phyloP scores from a whole-genome alignment of 2,329 filamentous ascomycete genomes.

The Exophiala phaeomuriformis region DNA sequence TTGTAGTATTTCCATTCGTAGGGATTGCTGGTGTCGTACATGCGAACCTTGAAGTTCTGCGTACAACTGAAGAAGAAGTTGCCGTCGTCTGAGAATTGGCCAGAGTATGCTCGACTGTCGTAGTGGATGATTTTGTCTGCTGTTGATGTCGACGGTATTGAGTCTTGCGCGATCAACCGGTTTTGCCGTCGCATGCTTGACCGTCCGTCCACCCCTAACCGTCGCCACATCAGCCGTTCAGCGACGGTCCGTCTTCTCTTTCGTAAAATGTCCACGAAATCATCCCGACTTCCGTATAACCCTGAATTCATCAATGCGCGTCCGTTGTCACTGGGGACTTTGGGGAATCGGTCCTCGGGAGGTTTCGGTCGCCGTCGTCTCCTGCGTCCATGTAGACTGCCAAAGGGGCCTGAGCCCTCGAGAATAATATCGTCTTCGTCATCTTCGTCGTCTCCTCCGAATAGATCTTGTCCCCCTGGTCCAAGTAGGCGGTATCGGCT shows the following conservation, averaged over 20 bases:
- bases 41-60: constrained; percentile 87
- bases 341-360: constrained; percentile 58
- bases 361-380: constrained; percentile 43
- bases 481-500: constrained; percentile 28
- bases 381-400: constrained; percentile 35
- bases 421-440: constrained; percentile 25
- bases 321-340: constrained; percentile 73
- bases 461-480: constrained; percentile 31
- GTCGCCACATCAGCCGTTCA: constrained; percentile 68
- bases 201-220: constrained; percentile 58
- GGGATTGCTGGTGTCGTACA: constrained; percentile 96
- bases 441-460: constrained; percentile 31
- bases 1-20: constrained; percentile 96
- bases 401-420: constrained; percentile 20
- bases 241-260: constrained; percentile 57
- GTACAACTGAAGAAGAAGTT: constrained; percentile 94
- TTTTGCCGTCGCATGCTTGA: constrained; percentile 55
- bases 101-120: constrained; percentile 79
- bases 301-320: constrained; percentile 73
- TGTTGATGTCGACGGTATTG: constrained; percentile 64
- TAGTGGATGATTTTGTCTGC: constrained; percentile 87
- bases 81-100: constrained; percentile 92
- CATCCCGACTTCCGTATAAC: constrained; percentile 64
- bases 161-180: constrained; percentile 58
- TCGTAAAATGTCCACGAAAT: constrained; percentile 42